These are phyloP conservation scores for Lavandula angustifolia DNA, from an alignment of 257 asterid species.

Conservation along the genomic window DNA sequence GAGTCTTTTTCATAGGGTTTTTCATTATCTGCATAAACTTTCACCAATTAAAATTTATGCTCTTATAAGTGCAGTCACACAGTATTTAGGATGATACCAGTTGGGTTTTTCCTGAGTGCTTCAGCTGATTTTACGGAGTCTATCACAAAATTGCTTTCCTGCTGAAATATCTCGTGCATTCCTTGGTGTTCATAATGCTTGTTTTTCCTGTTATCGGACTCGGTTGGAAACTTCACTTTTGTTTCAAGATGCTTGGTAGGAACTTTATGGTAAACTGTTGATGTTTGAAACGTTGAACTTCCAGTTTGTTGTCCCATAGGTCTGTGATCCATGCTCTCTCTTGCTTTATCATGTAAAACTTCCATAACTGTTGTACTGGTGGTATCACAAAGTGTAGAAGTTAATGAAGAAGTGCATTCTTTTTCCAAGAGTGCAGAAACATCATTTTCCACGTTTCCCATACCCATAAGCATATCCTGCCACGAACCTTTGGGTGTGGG, in stretches of 20 bases:
- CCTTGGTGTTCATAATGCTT: slow-evolving; percentile 36
- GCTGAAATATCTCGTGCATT: slow-evolving; percentile 37
- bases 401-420: slow-evolving; percentile 39
- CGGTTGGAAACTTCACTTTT: slow-evolving; percentile 32
- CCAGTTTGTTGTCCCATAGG: slow-evolving; percentile 37
- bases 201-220: slow-evolving; percentile 32
- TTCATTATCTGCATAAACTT: slow-evolving; percentile 30
- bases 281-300: slow-evolving; percentile 30
- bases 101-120: slow-evolving; percentile 39
- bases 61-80: background rate
- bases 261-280: slow-evolving; percentile 28
- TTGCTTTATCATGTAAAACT: slow-evolving; percentile 32
- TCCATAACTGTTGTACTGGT: slow-evolving; percentile 27
- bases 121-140: slow-evolving; percentile 41
- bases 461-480: slow-evolving; percentile 40
- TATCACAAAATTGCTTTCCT: slow-evolving; percentile 32
- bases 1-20: slow-evolving; percentile 29
- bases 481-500: slow-evolving; percentile 37
- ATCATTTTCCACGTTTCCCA: slow-evolving; percentile 39
- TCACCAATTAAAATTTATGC: slow-evolving; percentile 24
- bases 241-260: slow-evolving; percentile 27
- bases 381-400: slow-evolving; percentile 36
- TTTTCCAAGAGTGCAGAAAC: slow-evolving; percentile 33
- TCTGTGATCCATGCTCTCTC: slow-evolving; percentile 36
- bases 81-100: slow-evolving; percentile 39